Conservation (phyloP, 352 stramenopile genomes). For the Phytopythium kandeliae region DNA sequence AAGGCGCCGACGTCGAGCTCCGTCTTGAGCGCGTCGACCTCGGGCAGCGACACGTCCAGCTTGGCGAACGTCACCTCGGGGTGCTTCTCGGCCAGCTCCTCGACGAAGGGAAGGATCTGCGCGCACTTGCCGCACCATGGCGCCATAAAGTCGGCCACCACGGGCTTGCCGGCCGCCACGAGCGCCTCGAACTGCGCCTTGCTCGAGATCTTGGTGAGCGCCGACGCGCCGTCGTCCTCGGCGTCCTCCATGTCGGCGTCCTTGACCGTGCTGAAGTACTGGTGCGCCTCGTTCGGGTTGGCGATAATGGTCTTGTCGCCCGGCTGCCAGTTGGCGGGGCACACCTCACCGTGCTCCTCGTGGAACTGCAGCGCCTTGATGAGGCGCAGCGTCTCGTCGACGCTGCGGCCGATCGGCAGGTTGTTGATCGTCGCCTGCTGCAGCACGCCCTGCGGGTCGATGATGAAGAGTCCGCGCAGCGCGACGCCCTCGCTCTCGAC, state of each 20-base stretch:
- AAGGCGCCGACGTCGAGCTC: constrained; percentile 65
- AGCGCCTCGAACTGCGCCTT: constrained; percentile 60
- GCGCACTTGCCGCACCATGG: constrained; percentile 85
- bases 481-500: constrained; percentile 81
- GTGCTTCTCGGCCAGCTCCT: constrained; percentile 61
- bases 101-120: constrained; percentile 76
- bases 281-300: constrained; percentile 74
- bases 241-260: constrained; percentile 24
- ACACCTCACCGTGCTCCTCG: constrained; percentile 91
- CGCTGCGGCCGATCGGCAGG: constrained; percentile 87
- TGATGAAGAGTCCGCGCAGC: constrained; percentile 91
- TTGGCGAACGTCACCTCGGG: constrained; percentile 73
- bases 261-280: constrained; percentile 81
- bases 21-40: constrained; percentile 72
- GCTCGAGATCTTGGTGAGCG: constrained; percentile 46
- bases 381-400: constrained; percentile 91
- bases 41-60: constrained; percentile 63
- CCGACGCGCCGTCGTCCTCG: constrained; percentile 33
- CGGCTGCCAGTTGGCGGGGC: constrained; percentile 91
- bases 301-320: constrained; percentile 88
- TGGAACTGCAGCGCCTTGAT: constrained; percentile 92
- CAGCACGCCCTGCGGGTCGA: constrained; percentile 84
- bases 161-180: constrained; percentile 57
- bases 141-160: constrained; percentile 82
- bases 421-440: constrained; percentile 92